Base-by-base conservation (phyloP, 106 monocot genomes). In the Dioscorea dumetorum region DNA sequence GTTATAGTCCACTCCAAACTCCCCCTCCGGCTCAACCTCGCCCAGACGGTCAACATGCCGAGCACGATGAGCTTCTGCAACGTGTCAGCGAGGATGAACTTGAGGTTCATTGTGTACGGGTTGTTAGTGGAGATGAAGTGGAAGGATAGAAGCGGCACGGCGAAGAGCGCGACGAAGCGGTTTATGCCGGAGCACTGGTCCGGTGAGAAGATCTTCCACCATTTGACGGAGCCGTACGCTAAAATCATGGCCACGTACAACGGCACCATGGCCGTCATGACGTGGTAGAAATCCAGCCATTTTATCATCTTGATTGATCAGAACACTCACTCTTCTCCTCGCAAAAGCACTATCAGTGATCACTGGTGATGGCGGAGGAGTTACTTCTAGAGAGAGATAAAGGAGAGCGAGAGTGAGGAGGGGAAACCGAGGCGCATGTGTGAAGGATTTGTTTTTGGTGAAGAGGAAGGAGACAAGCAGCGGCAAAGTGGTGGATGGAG, bases 1-100 rank as follows among this genome's bases (percentile, higher is more conserved):
- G 94, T 94, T 67, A 94, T 94, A 70, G 89, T 81, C 93, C 93
- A 89, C 50, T 93, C 93, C 19, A 93, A 79, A 48, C 71, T 50
- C 5, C 81, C 81, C 2, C 71, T 65, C 33, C 77, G 74, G 74
- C 79, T 82, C 49, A 87, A 70, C 60, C 66, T 49, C 60, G 76
- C 66, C 86, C 86, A 87, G 10, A 63, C 58, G 17, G 82, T 70
- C 24, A 87, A 77, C 15, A 57, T 53, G 48, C 76, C 70, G 15
- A 88, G 81, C 18, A 88, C 88, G 10, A 82, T 73, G 12, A 88
- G 81, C 67, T 88, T 88, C 73, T 88, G 88, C 21, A 88, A 81
- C 14, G 88, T 84, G 68, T 88, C 88, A 8, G 88, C 88, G 10
- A 84, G 84, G 76, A 88, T 81, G 79, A 88, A 88, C 1, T 78